Conservation (phyloP, 371 early-diverging fungal genomes). For the Smittium mucronatum region DNA sequence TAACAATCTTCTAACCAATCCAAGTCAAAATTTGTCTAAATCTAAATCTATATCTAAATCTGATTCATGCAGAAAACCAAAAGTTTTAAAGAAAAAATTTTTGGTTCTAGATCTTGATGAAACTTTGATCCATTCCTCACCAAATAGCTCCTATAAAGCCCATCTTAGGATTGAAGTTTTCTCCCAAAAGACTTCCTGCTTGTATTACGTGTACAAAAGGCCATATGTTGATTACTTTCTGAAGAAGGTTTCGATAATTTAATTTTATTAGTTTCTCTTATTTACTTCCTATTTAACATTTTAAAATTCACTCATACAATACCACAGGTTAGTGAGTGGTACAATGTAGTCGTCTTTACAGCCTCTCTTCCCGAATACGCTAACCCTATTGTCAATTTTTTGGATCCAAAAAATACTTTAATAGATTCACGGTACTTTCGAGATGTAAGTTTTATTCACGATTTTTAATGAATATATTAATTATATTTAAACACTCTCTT, state of each 20-base stretch:
- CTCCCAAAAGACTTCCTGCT: slow-evolving; percentile 71
- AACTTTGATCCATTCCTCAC: slow-evolving; percentile 88
- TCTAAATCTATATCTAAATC: not conserved
- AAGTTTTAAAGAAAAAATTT: slow-evolving; percentile 44
- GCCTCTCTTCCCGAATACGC: slow-evolving; percentile 96
- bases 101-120: slow-evolving; percentile 94
- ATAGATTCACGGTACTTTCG: slow-evolving; percentile 74
- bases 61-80: not conserved
- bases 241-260: slow-evolving; percentile 44
- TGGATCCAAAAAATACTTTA: slow-evolving; percentile 66
- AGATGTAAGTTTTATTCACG: slow-evolving; percentile 31
- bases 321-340: slow-evolving; percentile 74
- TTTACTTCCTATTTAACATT: no score
- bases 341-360: slow-evolving; percentile 95
- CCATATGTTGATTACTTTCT: slow-evolving; percentile 92
- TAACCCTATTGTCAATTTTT: slow-evolving; percentile 90
- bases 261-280: slow-evolving; percentile 2
- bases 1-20: no score
- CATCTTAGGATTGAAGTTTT: slow-evolving; percentile 83
- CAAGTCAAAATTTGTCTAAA: no score
- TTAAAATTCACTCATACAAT: slow-evolving; percentile 29
- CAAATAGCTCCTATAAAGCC: slow-evolving; percentile 41
- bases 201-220: slow-evolving; percentile 92
- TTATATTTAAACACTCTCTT: no score
- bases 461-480: no score